These are phyloP conservation scores for Jacaranda copaia DNA, from an alignment of 257 asterid species.

Conservation along the genomic window DNA sequence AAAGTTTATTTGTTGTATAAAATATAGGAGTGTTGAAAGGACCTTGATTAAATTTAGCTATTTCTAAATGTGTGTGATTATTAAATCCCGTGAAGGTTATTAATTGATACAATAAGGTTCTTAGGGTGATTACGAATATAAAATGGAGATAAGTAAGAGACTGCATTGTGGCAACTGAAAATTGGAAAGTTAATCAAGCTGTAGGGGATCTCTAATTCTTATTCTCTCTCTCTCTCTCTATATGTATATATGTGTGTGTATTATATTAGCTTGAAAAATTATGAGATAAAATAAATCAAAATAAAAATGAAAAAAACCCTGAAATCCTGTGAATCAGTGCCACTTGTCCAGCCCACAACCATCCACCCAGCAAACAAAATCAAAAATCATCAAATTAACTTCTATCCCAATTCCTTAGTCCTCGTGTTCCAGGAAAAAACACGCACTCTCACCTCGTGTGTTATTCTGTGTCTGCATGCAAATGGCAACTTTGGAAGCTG, in stretches of 20 bases:
- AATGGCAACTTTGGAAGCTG: conserved; percentile 45
- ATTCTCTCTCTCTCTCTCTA: too few relatives aligned
- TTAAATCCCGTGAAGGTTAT: background rate
- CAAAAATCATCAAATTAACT: background rate
- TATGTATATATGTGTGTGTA: too few relatives aligned
- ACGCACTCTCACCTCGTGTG: conserved; percentile 25
- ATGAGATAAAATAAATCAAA: background rate
- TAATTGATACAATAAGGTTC: background rate
- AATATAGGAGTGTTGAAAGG: background rate
- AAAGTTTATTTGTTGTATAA: too few relatives aligned
- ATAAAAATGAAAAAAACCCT: background rate
- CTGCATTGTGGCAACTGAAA: too few relatives aligned
- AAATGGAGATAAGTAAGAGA: too few relatives aligned
- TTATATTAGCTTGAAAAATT: background rate
- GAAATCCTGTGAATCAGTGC: conserved; percentile 24
- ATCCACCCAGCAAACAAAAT: conserved; percentile 20
- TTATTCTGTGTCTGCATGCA: background rate
- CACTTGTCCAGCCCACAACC: conserved; percentile 34
- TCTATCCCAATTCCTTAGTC: background rate
- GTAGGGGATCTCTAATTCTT: background rate
- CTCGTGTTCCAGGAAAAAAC: background rate
- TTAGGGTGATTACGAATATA: too few relatives aligned
- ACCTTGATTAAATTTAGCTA: background rate
- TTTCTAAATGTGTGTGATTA: background rate
- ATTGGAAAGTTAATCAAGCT: background rate